Evolutionary conservation across 768 basidiomycete species (phyloP), one percentile per base, ranked within the genome.

Genomic region (Lactarius trivialis): DNA sequence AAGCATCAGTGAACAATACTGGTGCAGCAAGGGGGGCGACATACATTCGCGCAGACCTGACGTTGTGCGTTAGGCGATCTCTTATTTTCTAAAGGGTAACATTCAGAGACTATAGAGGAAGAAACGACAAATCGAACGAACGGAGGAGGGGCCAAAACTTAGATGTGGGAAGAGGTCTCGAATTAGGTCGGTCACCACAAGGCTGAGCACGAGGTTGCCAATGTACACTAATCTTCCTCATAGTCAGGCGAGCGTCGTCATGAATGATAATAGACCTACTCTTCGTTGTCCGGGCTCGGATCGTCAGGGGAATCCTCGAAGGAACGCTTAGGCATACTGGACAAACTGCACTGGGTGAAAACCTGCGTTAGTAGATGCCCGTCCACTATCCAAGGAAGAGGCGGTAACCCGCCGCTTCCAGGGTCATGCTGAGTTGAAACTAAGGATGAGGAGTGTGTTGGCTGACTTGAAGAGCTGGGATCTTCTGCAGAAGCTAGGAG

Each of bases 101-200:
- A 48, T 26, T 30, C n/a, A 32, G 24, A 11, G 21, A 32, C 53
- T 30, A 63, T n/a, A 12, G 21, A 26, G 14, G 7, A 33, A 19
- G 48, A 30, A 26, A 15, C 39, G 4, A 32, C 36, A 4, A 43
- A 6, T 33, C 33, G 32, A 33, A 58, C 61, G 28, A 14, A 63
- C 61, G 17, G 56, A 58, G 28, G 61, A 58, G 1, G 61, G 61
- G 39, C 61, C 61, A n/a, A 63, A 52, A 28, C 43, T 24, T 32
- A 63, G 15, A 6, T 58, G 9, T 15, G 61, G 56, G 32, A 32
- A 58, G 1, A 52, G 17, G 12, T 54, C 61, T 37, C 51, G 52
- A 37, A 63, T 63, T 24, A 63, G 52, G 43, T 63, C 43, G 21
- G 61, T 63, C 11, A 63, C 43, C 14, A 63, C 45, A 3, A 63